Evolutionary conservation across 257 asterid genomes (phyloP), one percentile per base, ranked within the genome.

Genomic region (Solanum etuberosum): DNA sequence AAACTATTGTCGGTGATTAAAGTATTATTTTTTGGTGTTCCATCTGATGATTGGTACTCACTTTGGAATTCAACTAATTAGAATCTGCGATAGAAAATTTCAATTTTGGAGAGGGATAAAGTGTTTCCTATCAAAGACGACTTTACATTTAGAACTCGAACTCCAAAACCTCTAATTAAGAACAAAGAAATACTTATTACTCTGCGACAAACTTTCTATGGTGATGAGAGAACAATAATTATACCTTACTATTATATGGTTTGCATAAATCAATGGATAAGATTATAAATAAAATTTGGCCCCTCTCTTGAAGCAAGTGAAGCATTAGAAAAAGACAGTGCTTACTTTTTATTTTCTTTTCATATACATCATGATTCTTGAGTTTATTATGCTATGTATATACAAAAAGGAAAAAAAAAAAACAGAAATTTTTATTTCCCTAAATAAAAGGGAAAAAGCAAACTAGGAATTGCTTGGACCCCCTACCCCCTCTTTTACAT

Each of bases 401-500:
- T 73, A 73, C 40, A 80, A 48, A 80, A 29, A 80, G 18, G 25
- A 7, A 11, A 15, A 42, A 29, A 42, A 80, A 76, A 42, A 9
- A 29, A 27, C 29, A 46, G 29, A 40, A 6, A 3, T n/a, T 7
- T 27, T 46, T 48, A 48, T 46, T 80, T 48, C 84, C 85, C 32
- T 21, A 34, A 38, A 89, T 70, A 83, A 48, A 32, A 86, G 71
- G 81, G 32, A 73, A 54, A 73, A 86, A 84, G 82, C 20, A 15
- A 73, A 37, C 37, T 78, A 29, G 46, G 85, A 61, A 80, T 73
- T 74, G 81, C 18, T 42, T 83, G 78, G 88, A 77, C 59, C 38
- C 84, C 65, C 18, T 9, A 27, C 84, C 68, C 59, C 42, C 85
- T 85, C 68, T 84, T 89, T 87, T 70, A 83, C 83, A 48, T 76